Base-by-base conservation (phyloP, 176 grass and related monocot species). In the Oryza longistaminata region DNA sequence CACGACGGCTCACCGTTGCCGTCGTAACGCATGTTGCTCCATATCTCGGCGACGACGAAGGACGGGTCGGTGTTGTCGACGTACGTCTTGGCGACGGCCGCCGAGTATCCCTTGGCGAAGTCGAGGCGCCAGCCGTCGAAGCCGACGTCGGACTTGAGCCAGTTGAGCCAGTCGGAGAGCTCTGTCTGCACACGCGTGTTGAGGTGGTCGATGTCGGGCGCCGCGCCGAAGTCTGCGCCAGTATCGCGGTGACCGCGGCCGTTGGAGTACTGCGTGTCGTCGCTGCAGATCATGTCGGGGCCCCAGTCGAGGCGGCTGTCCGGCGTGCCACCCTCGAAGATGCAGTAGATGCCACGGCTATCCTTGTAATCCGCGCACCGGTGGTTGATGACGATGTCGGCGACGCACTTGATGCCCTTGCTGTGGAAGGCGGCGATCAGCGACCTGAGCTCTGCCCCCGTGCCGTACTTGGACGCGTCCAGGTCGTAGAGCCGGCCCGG, bases 121-220 rank as follows among this genome's bases (percentile, higher is more conserved):
- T 95, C 95, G 11, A 97, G 71, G 19, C 93, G 85, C 93, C 95
- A 95, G 45, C 89, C 93, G 72, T 90, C 91, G 66, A 98, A 98
- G 5, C 93, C 91, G 33, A 98, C 17, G 34, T 95, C 91, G 53
- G 82, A 60, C 82, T 85, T 95, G 84, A 98, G 91, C 95, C 91
- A 93, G 66, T 93, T 93, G 74, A 97, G 91, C 95, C 95, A 97
- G 67, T 90, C 93, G 14, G 91, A 86, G 80, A 98, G 95, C 85
- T 98, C 95, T 0, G 12, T 65, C 82, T 94, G 94, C 66, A 97
- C 94, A 29, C 78, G 86, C 4, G 68, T 33, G 90, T 94, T 97
- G 83, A 94, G 94, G 86, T 97, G 94, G 77, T 97, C 94, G 85
- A 97, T 92, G 88, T 97, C 94, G 0, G 94, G 94, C 19, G 94